Percentiles rank a stretch among this genome's conserved stretches.
Conservation (phyloP, 225 moss, liverwort and hornwort species). For the Thuidium tamariscinum region DNA sequence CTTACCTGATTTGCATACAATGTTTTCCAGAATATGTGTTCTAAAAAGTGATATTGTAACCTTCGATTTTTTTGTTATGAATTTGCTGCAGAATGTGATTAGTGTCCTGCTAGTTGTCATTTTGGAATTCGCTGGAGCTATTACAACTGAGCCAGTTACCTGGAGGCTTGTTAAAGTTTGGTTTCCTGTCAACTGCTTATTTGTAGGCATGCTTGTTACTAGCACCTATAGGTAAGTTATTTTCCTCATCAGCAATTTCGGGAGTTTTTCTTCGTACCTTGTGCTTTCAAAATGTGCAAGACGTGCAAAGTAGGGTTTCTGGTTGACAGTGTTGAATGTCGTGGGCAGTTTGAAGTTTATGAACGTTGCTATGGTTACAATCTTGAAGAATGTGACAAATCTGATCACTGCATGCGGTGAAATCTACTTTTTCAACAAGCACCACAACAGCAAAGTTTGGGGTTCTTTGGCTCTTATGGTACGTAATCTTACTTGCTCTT, state of each 20-base stretch:
- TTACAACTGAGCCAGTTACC: slow-evolving; percentile 80
- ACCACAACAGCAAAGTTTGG: slow-evolving; percentile 88
- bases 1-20: neutral
- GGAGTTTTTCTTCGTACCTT: neutral
- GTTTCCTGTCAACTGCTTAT: slow-evolving; percentile 91
- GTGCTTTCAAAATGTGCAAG: neutral
- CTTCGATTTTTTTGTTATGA: neutral
- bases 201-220: slow-evolving; percentile 94
- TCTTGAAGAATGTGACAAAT: slow-evolving; percentile 97
- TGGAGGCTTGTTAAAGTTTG: slow-evolving; percentile 90
- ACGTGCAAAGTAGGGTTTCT: neutral
- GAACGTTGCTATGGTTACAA: slow-evolving; percentile 99
- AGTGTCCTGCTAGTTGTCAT: slow-evolving; percentile 72
- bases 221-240: slow-evolving; percentile 76
- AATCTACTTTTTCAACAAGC: slow-evolving; percentile 88
- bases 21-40: neutral
- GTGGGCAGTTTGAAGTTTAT: slow-evolving; percentile 77
- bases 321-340: neutral
- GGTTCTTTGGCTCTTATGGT: slow-evolving; percentile 85
- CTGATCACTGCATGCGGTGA: slow-evolving; percentile 94
- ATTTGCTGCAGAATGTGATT: slow-evolving; percentile 70
- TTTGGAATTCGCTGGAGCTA: slow-evolving; percentile 46
- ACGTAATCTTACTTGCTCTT: neutral
- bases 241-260: neutral
- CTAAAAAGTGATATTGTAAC: neutral